Percentiles rank a stretch among this genome's conserved stretches.
phyloP scores from a whole-genome alignment of 202 grass and related monocot species.

The Brachypodium distachyon region DNA sequence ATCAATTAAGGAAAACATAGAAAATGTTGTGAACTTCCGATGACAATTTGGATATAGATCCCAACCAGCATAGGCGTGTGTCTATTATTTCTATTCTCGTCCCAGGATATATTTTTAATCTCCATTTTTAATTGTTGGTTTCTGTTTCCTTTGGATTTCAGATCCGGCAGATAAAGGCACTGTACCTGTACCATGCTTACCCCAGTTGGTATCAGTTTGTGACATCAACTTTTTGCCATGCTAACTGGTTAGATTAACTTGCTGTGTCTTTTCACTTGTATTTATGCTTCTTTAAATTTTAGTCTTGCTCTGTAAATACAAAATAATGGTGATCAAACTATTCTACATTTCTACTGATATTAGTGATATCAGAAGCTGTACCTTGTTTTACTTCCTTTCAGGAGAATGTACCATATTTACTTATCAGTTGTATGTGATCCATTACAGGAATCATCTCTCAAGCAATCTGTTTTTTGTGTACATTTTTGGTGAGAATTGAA shows the following conservation, averaged over 20 bases:
- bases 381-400: not conserved
- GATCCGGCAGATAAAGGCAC: slow-evolving; percentile 50
- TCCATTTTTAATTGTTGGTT: not conserved
- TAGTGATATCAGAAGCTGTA: not conserved
- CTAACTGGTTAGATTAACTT: slow-evolving; percentile 64
- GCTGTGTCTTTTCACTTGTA: not conserved
- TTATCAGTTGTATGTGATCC: not conserved
- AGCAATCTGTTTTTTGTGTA: slow-evolving; percentile 99
- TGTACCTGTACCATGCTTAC: slow-evolving; percentile 78
- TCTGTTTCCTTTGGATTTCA: slow-evolving; percentile 39
- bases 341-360: not conserved
- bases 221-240: slow-evolving; percentile 95
- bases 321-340: not conserved
- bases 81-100: not conserved
- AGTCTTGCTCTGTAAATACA: not conserved
- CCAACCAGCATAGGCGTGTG: not conserved
- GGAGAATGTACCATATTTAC: not conserved
- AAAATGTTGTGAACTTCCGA: not conserved
- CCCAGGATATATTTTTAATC: not conserved
- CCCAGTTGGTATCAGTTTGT: slow-evolving; percentile 92
- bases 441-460: slow-evolving; percentile 91
- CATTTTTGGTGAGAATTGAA: slow-evolving; percentile 90
- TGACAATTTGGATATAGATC: not conserved
- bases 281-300: not conserved
- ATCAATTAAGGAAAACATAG: not conserved